Conservation (phyloP, 2,329 filamentous ascomycete species). For the Phialocephala subalpina region DNA sequence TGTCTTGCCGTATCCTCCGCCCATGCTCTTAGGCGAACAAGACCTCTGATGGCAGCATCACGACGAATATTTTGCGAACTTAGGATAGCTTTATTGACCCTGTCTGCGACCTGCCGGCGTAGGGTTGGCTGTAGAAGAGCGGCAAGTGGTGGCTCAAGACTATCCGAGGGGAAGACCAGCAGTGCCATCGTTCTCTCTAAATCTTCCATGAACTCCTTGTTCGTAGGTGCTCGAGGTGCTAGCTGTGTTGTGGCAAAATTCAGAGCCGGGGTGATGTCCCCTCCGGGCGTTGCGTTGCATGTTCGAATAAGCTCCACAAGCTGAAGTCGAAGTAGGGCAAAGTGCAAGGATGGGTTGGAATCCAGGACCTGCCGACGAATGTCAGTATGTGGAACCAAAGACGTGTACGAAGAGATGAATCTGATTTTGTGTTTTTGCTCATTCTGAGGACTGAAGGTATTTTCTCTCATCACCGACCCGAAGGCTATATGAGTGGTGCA, state of each 20-base stretch:
- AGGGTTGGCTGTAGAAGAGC: slow-evolving; percentile 81
- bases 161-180: slow-evolving; percentile 85
- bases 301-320: slow-evolving; percentile 90
- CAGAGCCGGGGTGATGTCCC: slow-evolving; percentile 78
- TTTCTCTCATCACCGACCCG: slow-evolving; percentile 89
- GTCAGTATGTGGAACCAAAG: slow-evolving; percentile 29
- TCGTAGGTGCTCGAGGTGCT: slow-evolving; percentile 84
- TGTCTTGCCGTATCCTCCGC: slow-evolving; percentile 63
- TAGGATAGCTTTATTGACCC: slow-evolving; percentile 90
- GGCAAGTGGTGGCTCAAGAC: slow-evolving; percentile 77
- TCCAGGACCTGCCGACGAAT: slow-evolving; percentile 78
- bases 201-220: slow-evolving; percentile 82
- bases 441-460: slow-evolving; percentile 85
- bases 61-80: slow-evolving; percentile 74
- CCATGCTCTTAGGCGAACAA: slow-evolving; percentile 87
- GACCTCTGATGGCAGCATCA: slow-evolving; percentile 82
- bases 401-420: slow-evolving; percentile 33
- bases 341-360: slow-evolving; percentile 82
- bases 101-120: slow-evolving; percentile 82
- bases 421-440: slow-evolving; percentile 57
- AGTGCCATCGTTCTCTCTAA: slow-evolving; percentile 94
- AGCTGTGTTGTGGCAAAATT: slow-evolving; percentile 89
- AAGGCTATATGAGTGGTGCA: slow-evolving; percentile 99
- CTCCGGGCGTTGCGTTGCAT: slow-evolving; percentile 70
- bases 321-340: slow-evolving; percentile 87